Percentiles rank a stretch among this genome's conserved stretches.
phyloP scores from a whole-genome alignment of 2,329 filamentous ascomycete species.

The Achaetomium macrosporum region DNA sequence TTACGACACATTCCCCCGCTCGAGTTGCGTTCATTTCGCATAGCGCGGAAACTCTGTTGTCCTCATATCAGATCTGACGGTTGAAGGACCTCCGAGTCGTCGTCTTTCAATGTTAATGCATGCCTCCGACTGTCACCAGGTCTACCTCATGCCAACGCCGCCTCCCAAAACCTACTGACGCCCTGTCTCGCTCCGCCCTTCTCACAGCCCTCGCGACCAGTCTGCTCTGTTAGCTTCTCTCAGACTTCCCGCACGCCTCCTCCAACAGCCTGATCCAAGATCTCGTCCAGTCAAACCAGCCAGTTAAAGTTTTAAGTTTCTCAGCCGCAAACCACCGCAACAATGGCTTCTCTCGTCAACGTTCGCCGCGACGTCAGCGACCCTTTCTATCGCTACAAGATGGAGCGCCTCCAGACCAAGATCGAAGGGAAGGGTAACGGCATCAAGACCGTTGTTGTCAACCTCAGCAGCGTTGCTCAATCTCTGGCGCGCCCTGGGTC shows the following conservation, averaged over 20 bases:
- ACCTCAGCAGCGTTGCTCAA: constrained; percentile 86
- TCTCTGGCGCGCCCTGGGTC: constrained; percentile 87
- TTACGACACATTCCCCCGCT: constrained; percentile 89
- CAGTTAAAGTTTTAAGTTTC: neutral
- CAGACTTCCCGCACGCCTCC: neutral
- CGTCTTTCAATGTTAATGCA: constrained; percentile 50
- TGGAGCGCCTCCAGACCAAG: constrained; percentile 98
- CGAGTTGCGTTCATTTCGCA: constrained; percentile 96
- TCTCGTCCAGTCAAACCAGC: constrained; percentile 4
- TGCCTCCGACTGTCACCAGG: constrained; percentile 46
- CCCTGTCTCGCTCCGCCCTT: constrained; percentile 37
- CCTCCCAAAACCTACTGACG: constrained; percentile 51
- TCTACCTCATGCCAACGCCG: constrained; percentile 52
- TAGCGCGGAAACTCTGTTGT: constrained; percentile 90
- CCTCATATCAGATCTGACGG: constrained; percentile 86
- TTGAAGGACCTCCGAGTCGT: constrained; percentile 51
- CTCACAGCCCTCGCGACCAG: constrained; percentile 25
- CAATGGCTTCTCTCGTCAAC: constrained; percentile 88
- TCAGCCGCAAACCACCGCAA: constrained; percentile 44
- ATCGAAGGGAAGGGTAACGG: constrained; percentile 99
- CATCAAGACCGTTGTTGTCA: constrained; percentile 98
- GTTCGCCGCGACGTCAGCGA: constrained; percentile 97
- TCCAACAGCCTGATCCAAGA: neutral
- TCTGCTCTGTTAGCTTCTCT: constrained; percentile 20
- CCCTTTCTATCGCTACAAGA: constrained; percentile 99